Conservation (phyloP, 108 stramenopile genomes). For the Conticribra guillardii region DNA sequence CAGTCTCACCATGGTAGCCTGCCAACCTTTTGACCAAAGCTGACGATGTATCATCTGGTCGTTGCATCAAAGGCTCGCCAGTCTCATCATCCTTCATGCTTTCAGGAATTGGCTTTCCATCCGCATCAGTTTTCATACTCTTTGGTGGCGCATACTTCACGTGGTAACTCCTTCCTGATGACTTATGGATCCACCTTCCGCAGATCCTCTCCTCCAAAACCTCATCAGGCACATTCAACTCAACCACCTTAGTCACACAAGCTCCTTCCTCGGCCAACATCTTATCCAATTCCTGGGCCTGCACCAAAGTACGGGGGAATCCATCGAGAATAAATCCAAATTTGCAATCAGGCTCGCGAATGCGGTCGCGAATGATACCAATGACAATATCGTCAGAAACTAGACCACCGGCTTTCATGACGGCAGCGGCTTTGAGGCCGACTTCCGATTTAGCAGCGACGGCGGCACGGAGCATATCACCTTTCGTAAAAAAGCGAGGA, state of each 20-base stretch:
- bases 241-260: constrained; percentile 92
- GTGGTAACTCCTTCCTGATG: constrained; percentile 94
- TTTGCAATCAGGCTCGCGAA: constrained; percentile 89
- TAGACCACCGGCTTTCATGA: constrained; percentile 98
- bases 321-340: constrained; percentile 99
- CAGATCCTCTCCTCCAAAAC: constrained; percentile 96
- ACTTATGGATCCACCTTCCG: constrained; percentile 96
- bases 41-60: constrained; percentile 94
- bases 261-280: constrained; percentile 91
- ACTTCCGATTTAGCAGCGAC: constrained; percentile 95
- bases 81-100: constrained; percentile 94
- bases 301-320: constrained; percentile 97
- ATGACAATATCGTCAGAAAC: constrained; percentile 97
- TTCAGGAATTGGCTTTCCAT: constrained; percentile 70
- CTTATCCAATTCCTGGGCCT: constrained; percentile 94
- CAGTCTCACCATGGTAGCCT: constrained; percentile 96
- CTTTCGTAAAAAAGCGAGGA: no score
- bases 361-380: constrained; percentile 94
- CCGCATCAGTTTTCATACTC: constrained; percentile 70
- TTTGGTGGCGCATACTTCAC: constrained; percentile 96
- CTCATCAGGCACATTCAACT: constrained; percentile 93
- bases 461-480: constrained; percentile 99
- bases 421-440: constrained; percentile 94
- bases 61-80: constrained; percentile 95
- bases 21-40: constrained; percentile 91